Base-by-base conservation (phyloP, 192 early-diverging fungal genomes). In the Lobosporangium transversale region DNA sequence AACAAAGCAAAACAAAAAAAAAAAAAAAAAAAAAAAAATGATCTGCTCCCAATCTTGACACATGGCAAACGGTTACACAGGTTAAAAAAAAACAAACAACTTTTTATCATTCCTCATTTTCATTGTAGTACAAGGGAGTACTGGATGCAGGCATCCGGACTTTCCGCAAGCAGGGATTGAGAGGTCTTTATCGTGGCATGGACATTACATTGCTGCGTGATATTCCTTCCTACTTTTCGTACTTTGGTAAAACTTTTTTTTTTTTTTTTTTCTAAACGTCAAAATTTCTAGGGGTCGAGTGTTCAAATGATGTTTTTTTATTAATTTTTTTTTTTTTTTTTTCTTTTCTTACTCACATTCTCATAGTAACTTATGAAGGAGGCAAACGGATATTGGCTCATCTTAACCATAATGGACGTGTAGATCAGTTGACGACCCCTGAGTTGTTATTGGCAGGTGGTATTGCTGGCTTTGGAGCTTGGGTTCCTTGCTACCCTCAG, bases 371-470 rank as follows among this genome's bases (percentile, higher is more conserved):
- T 11, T 99, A 97, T 74, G 97, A 99, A 79, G 80, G 91, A 21
- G 73, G 92, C 54, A 94, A 94, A 78, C 80, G 84, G 57, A 17
- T 84, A 35, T 86, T 94, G 58, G 86, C 85, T 21, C 81, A 76
- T 36, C 65, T 78, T 48, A 84, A 84, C 57, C 53, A 85, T 62
- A 81, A 83, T 50, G 84, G 86, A 51, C 86, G 87, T 47, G 84
- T 88, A 29, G 85, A 86, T 53, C 68, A 88, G 12, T 79, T 97
- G 48, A 89, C 87, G 2, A 86, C 92, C 23, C 70, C 88, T 11
- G 95, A 95, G 30, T 84, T 95, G 30, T 82, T 99, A 24, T 88
- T 94, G 58, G 92, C 97, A 14, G 97, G 97, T 68, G 97, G 97
- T 76, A 85, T 95, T 55, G 94, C 97, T 48, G 96, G 96, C 54